Base-by-base conservation (phyloP, 2,329 filamentous ascomycete species). In the Thielaviopsis cerberus region DNA sequence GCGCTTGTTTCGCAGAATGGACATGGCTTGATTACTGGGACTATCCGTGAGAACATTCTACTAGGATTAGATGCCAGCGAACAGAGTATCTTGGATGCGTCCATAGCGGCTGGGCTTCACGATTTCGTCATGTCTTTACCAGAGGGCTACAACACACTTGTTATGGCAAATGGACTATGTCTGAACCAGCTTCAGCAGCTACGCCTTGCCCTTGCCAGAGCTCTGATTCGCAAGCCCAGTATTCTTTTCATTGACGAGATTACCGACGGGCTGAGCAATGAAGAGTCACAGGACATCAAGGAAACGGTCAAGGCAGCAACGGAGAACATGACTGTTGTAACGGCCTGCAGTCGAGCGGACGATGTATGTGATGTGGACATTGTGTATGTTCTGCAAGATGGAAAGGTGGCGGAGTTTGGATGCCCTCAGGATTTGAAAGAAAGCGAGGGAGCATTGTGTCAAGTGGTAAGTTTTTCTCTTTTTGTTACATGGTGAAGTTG, bases 81-180 rank as follows among this genome's bases (percentile, higher is more conserved):
- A 6, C 45, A 55, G 23, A 50, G 57, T 15, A 30, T 63, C 24
- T 54, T 58, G 30, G 30, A 48, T 11, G 58, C 59, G 7, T 56
- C 83, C 0, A 71, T 71, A 1, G 71, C 76, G 41, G 80, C 81
- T 0, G 82, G 83, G 0, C 83, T 94, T 59, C 79, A 90, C 64
- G 81, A 86, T 0, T 94, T 94, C 68, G 81, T 95, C 62, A 66
- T 71, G 17, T 85, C 81, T 1, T 76, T 97, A 0, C 81, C 87
- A 0, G 64, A 68, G 13, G 71, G 70, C 1, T 73, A 74, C 63
- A 71, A 77, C 1, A 82, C 82, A 5, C 41, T 8, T 22, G 4
- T 48, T 2, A n/a, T 20, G 0, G 69, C 73, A 7, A 78, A 85
- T 7, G 82, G 82, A 5, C 78, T 83, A 63, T 74, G 76, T 11